Evolutionary conservation across 495 filamentous ascomycete species (phyloP).

Genomic region (Tuber calosporum): DNA sequence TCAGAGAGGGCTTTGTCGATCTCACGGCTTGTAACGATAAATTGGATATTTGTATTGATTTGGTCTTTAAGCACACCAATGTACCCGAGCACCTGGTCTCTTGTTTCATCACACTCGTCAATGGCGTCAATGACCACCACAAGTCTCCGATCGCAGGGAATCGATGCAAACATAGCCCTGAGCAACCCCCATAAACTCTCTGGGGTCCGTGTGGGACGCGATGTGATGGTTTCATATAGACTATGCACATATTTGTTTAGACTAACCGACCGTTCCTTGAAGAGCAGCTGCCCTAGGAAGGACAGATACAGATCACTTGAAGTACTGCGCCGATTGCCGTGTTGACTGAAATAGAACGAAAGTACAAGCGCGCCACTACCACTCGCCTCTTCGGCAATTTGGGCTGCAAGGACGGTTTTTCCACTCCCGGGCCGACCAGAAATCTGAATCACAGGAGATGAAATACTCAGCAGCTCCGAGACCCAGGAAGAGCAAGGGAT

Average conservation of each 20-base stretch:
- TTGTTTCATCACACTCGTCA: conserved; percentile 2
- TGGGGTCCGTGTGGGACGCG: not conserved
- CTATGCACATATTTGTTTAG: conserved; percentile 5
- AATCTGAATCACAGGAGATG: not conserved
- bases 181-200: not conserved
- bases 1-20: not conserved
- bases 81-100: not conserved
- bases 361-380: conserved; percentile 1
- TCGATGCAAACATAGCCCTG: not conserved
- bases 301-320: not conserved
- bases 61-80: conserved; percentile 7
- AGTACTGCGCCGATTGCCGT: not conserved
- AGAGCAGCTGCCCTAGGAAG: conserved; percentile 3
- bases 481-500: not conserved
- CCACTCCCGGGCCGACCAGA: not conserved
- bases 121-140: conserved; percentile 3
- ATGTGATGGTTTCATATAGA: conserved; percentile 1
- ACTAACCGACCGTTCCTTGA: conserved; percentile 4
- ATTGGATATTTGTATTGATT: conserved; percentile 2
- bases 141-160: conserved; percentile 1
- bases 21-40: conserved; percentile 1
- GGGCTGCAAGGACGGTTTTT: not conserved
- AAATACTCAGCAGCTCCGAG: not conserved
- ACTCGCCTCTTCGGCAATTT: not conserved
- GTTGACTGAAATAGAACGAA: conserved; percentile 4